Conservation (phyloP, 2,329 filamentous ascomycete genomes). For the Mycogone perniciosa region DNA sequence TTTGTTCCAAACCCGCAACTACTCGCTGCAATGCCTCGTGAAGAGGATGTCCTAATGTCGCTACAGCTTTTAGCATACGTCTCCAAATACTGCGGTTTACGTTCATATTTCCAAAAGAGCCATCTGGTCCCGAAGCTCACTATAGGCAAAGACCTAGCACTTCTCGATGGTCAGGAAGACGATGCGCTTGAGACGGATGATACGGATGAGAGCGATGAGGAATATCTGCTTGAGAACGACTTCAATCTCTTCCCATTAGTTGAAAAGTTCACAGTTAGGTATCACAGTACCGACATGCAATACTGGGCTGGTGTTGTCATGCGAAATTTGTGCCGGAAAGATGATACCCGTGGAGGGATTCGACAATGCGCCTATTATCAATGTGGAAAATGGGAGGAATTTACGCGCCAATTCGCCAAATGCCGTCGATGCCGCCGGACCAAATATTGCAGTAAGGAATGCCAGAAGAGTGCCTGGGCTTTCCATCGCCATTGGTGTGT, state of each 20-base stretch:
- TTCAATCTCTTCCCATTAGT: constrained; percentile 98
- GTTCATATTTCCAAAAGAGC: constrained; percentile 90
- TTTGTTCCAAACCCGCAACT: constrained; percentile 65
- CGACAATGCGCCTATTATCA: constrained; percentile 96
- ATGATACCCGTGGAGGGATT: constrained; percentile 89
- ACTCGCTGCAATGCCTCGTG: constrained; percentile 85
- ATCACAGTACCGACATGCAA: constrained; percentile 96
- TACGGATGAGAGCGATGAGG: constrained; percentile 61
- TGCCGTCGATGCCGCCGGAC: constrained; percentile 92
- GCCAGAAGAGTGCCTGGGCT: constrained; percentile 97
- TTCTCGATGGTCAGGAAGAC: constrained; percentile 66
- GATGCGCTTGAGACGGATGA: constrained; percentile 37
- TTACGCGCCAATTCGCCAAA: constrained; percentile 93
- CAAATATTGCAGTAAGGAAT: constrained; percentile 99
- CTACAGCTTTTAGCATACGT: constrained; percentile 94
- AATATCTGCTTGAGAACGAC: constrained; percentile 87
- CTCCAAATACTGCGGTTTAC: constrained; percentile 95
- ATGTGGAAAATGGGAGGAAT: constrained; percentile 98
- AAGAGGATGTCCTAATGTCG: constrained; percentile 97
- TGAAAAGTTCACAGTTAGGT: constrained; percentile 94
- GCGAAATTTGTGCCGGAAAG: constrained; percentile 96
- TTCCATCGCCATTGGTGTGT: constrained; percentile 98
- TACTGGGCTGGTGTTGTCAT: constrained; percentile 99
- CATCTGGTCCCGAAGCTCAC: constrained; percentile 89
- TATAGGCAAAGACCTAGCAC: constrained; percentile 76